phyloP scores from a whole-genome alignment of 2,329 filamentous ascomycete genomes.

The Falciphora oryzae region DNA sequence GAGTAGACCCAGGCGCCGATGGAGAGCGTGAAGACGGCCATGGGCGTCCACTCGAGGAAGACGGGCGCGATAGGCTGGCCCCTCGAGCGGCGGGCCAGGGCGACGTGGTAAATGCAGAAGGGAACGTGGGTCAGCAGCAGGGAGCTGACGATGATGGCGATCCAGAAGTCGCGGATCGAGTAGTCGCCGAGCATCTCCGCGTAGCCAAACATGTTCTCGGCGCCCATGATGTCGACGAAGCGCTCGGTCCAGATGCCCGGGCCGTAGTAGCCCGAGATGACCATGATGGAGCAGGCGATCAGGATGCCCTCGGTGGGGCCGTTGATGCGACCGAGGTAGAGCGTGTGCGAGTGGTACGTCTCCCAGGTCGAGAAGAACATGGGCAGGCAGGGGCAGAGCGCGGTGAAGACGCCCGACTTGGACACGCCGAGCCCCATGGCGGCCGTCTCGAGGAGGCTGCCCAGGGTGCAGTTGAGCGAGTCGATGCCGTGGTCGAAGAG shows the following conservation, averaged over 20 bases:
- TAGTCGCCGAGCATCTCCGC: conserved; percentile 59
- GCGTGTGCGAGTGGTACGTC: conserved; percentile 95
- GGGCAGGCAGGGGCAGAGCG: conserved; percentile 81
- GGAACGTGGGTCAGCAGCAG: conserved; percentile 74
- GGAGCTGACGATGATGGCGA: conserved; percentile 60
- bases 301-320: conserved; percentile 93
- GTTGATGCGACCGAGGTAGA: conserved; percentile 95
- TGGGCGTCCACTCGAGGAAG: conserved; percentile 91
- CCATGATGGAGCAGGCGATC: conserved; percentile 81
- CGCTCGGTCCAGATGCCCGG: conserved; percentile 80
- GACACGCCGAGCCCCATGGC: conserved; percentile 88
- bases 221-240: conserved; percentile 63
- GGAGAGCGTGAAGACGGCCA: conserved; percentile 70
- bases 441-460: conserved; percentile 82
- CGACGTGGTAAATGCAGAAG: conserved; percentile 83
- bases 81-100: conserved; percentile 64
- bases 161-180: conserved; percentile 85
- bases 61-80: conserved; percentile 73
- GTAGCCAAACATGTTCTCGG: conserved; percentile 39
- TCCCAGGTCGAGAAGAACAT: conserved; percentile 99
- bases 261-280: conserved; percentile 79
- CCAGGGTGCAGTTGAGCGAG: conserved; percentile 93
- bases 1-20: conserved; percentile 84
- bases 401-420: conserved; percentile 82
- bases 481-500: conserved; percentile 99